A percentile compares a stretch with the other conserved stretches of the same genome.
Conservation (phyloP, 768 basidiomycete species). For the Boletus huronensis region DNA sequence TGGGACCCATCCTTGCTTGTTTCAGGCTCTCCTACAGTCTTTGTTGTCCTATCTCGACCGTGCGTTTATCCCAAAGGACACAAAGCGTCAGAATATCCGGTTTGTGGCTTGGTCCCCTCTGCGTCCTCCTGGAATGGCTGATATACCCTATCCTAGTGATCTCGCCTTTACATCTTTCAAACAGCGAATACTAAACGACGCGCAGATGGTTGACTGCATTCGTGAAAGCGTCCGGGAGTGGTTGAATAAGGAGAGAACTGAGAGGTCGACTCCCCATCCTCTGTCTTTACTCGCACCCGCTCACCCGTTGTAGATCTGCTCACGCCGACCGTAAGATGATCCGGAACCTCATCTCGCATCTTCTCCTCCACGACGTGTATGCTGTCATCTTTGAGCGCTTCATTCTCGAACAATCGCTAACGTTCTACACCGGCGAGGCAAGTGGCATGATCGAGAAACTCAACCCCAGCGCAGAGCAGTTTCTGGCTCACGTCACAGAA, state of each 20-base stretch:
- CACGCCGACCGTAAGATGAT: conserved; percentile 43
- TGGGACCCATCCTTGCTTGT: neutral
- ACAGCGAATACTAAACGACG: conserved; percentile 48
- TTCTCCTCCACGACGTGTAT: conserved; percentile 58
- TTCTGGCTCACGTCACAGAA: conserved; percentile 46
- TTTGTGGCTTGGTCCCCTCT: conserved; percentile 24
- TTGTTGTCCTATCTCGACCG: conserved; percentile 72
- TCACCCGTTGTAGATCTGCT: conserved; percentile 29
- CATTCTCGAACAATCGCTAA: conserved; percentile 47
- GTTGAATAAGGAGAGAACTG: conserved; percentile 52
- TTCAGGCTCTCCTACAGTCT: conserved; percentile 55
- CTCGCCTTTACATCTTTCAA: conserved; percentile 58
- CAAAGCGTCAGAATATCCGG: conserved; percentile 42
- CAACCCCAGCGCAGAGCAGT: conserved; percentile 41
- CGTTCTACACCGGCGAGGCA: conserved; percentile 57
- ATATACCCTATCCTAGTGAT: conserved; percentile 34
- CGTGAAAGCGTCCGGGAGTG: conserved; percentile 46
- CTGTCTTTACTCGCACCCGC: neutral
- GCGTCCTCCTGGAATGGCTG: neutral
- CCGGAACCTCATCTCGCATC: conserved; percentile 50
- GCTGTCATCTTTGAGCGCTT: conserved; percentile 50
- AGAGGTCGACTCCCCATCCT: conserved; percentile 25
- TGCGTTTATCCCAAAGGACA: conserved; percentile 48
- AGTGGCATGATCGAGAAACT: conserved; percentile 32
- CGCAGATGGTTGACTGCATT: conserved; percentile 41